Base-by-base conservation (phyloP, 805 yeast genomes). In the Jamesozyma lodderae region DNA sequence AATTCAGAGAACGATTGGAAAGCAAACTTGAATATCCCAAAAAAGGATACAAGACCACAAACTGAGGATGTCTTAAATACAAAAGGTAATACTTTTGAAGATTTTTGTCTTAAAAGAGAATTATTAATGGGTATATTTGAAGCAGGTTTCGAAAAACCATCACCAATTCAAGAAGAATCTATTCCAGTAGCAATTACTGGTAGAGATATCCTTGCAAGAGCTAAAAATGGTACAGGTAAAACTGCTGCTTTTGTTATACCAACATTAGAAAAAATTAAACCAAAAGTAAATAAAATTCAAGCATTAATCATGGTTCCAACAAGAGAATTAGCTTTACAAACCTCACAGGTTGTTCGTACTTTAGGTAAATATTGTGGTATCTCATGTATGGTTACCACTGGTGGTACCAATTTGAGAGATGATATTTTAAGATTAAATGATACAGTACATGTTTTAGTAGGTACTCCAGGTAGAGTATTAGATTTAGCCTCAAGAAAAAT, bases 201-300 rank as follows among this genome's bases (percentile, higher is more conserved):
- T 37, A 79, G 95, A 66, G 98, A 92, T 63, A 82, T 92, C 43
- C 72, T 92, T 46, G 98, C 98, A 13, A 77, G 98, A 67, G 97
- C 98, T 31, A 92, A 92, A 61, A 92, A 92, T 64, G 98, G 98
- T 46, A 92, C 98, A 1, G 98, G 98, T 54, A 92, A 92, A 60
- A 92, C 98, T 7, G 98, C 97, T 1, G 94, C 98, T 6, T 92
- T 92, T 61, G 81, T 86, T 35, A 90, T 92, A 48, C 98, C 98
- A 36, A 75, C 94, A 21, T 70, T 92, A 55, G 95, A 92, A 62
- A 82, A 79, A 58, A 72, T 87, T 44, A 84, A 88, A 63, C 88
- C 96, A 40, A 82, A 85, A 55, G 49, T 78, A 35, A 75, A 79
- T 62, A 81, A 82, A 58, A 85, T 87, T 51, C 98, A 92, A 64